Evolutionary conservation across 257 asterid genomes (phyloP).

Genomic region (Paulownia fortunei): DNA sequence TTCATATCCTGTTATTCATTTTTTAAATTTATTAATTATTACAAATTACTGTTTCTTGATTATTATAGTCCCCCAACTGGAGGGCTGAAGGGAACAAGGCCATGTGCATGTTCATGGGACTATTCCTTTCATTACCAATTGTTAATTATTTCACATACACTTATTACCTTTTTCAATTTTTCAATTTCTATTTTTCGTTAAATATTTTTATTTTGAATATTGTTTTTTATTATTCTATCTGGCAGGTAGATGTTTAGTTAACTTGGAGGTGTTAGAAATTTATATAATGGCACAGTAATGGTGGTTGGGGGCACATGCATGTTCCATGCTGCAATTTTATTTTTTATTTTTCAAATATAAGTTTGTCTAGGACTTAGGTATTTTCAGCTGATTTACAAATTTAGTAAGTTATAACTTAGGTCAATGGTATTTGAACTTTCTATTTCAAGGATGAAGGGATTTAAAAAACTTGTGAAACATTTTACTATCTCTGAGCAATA

Average conservation of each 20-base stretch:
- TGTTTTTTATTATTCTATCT: constrained; percentile 17
- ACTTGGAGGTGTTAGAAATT: constrained; percentile 30
- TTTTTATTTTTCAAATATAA: not conserved
- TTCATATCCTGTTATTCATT: constrained; percentile 48
- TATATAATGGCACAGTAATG: constrained; percentile 22
- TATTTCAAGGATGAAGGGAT: constrained; percentile 8
- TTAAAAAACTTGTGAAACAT: too few species aligned
- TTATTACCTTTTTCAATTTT: constrained; percentile 22
- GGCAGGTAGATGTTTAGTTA: constrained; percentile 33
- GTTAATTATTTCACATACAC: constrained; percentile 27
- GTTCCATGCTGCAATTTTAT: constrained; percentile 30
- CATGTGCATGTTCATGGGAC: constrained; percentile 79
- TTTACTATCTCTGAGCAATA: not conserved
- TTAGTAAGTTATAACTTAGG: not conserved
- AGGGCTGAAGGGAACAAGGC: constrained; percentile 65
- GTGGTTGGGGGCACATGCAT: constrained; percentile 52
- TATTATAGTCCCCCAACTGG: constrained; percentile 50
- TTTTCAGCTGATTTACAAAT: not conserved
- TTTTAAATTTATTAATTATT: constrained; percentile 30
- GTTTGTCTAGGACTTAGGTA: not conserved
- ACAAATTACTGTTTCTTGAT: constrained; percentile 33
- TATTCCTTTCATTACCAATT: constrained; percentile 48
- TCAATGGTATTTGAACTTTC: constrained; percentile 29
- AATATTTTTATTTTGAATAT: not conserved
- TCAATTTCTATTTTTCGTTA: not conserved